Percentiles rank a stretch among this genome's conserved stretches.
phyloP scores from a whole-genome alignment of 2,329 filamentous ascomycete species.

The Spiromastix sp. region DNA sequence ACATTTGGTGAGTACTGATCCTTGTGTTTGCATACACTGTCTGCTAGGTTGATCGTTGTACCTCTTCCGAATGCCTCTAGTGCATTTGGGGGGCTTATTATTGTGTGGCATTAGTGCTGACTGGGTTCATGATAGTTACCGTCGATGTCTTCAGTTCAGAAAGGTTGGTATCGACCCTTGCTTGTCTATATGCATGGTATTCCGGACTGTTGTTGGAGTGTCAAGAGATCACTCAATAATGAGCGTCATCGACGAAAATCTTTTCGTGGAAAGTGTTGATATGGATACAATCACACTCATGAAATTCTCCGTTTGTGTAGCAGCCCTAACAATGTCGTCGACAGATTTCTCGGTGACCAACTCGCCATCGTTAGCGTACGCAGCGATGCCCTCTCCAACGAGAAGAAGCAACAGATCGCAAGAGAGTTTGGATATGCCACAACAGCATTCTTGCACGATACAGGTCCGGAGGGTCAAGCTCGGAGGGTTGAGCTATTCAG shows the following conservation, averaged over 20 bases:
- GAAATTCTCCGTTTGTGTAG: too few relatives aligned
- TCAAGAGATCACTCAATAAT: too few relatives aligned
- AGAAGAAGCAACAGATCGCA: constrained; percentile 49
- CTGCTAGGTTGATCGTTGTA: constrained; percentile 1
- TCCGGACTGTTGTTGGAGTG: too few relatives aligned
- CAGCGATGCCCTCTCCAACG: constrained; percentile 35
- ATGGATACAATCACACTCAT: too few relatives aligned
- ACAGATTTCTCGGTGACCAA: constrained; percentile 42
- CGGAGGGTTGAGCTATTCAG: constrained; percentile 52
- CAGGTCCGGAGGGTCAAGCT: constrained; percentile 20
- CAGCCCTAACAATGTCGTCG: too few relatives aligned
- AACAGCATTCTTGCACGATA: constrained; percentile 52
- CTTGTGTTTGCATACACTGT: not conserved
- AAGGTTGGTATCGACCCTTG: constrained; percentile 11
- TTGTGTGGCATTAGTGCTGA: too few relatives aligned
- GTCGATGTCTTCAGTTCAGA: constrained; percentile 18
- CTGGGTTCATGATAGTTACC: constrained; percentile 8
- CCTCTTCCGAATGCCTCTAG: too few relatives aligned
- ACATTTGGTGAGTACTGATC: constrained; percentile 12
- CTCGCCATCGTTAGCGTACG: constrained; percentile 49
- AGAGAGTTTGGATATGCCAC: constrained; percentile 56
- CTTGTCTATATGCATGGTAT: too few relatives aligned
- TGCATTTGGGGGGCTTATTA: too few relatives aligned
- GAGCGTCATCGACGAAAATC: too few relatives aligned
- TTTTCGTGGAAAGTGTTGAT: too few relatives aligned